Evolutionary conservation across 2,329 filamentous ascomycete genomes (phyloP), one percentile per base, ranked within the genome.

Genomic region (Teratosphaeria pseudoeucalypti): DNA sequence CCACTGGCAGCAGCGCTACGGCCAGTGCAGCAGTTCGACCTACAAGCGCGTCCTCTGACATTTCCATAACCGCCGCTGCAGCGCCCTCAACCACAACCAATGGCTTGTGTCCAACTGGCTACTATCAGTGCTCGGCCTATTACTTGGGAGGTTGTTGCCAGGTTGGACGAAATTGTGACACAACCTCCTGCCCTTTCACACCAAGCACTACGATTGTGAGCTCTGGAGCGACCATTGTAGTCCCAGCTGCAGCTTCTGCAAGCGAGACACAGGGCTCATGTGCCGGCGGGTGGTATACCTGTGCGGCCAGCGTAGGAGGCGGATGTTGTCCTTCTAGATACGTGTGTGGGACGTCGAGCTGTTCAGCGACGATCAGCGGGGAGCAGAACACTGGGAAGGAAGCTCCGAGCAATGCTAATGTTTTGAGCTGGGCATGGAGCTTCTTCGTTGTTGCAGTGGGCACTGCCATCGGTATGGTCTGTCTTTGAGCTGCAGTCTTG

Each of bases 261-360:
- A 71, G 72, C 6, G 58, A 59, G 12, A 65, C 64, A 5, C 58
- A 63, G 34, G 68, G 66, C 12, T 80, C 77, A 0, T 97, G 92
- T 70, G 90, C 91, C 0, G 78, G 72, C 55, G 91, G 90, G 4
- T 97, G 92, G 92, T 87, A 83, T 64, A 81, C 75, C 64, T 96
- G 81, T 82, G 85, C 79, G 66, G 82, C 72, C 59, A 78, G 82
- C n/a, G 77, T 81, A 0, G 83, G 87, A 0, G 85, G 90, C 0
- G 91, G 90, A 6, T 97, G 92, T 72, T 97, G 92, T 78, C 91
- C 91, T 0, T 80, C 75, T 52, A 89, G 89, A 1, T 95, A 87
- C 72, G 74, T 73, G 3, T 95, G 90, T 73, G 90, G 88, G 6
- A 59, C 59, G 0, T 82, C 81, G 26, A 90, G 86, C 71, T 95